Percentiles rank a stretch among this genome's conserved stretches.
Evolutionary conservation across 139 green algal species (phyloP).

Genomic region (Micractinium sp.): DNA sequence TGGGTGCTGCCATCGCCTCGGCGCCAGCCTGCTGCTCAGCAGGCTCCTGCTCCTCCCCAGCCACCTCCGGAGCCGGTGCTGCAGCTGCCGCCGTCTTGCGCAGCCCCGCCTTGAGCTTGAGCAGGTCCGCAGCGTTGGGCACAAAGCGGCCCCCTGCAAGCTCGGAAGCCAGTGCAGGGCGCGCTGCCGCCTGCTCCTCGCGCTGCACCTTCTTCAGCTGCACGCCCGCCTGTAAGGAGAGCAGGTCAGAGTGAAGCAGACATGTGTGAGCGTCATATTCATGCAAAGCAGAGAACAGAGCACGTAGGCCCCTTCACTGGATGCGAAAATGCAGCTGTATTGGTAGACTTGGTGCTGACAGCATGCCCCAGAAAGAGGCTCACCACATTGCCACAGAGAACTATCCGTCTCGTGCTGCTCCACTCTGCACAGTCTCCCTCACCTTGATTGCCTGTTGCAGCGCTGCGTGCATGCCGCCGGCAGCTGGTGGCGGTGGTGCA

Average conservation of each 20-base stretch:
- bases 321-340: neutral
- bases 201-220: conserved; percentile 31
- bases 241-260: neutral
- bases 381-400: neutral
- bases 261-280: no score
- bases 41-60: neutral
- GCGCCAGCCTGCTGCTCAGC: neutral
- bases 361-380: neutral
- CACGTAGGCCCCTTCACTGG: neutral
- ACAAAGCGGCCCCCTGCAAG: conserved; percentile 15
- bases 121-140: conserved; percentile 36
- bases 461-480: neutral
- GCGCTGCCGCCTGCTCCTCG: neutral
- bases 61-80: neutral
- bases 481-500: neutral
- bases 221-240: conserved; percentile 21
- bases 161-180: neutral
- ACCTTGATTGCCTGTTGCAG: conserved; percentile 46
- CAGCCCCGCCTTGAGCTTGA: conserved; percentile 38
- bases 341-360: neutral
- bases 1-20: no score
- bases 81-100: conserved; percentile 1
- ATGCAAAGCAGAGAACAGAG: neutral
- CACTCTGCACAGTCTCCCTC: neutral
- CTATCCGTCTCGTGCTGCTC: neutral